Percentiles rank a stretch among this genome's conserved stretches.
Conservation (phyloP, 108 stramenopile genomes). For the Cyclotella baltica region DNA sequence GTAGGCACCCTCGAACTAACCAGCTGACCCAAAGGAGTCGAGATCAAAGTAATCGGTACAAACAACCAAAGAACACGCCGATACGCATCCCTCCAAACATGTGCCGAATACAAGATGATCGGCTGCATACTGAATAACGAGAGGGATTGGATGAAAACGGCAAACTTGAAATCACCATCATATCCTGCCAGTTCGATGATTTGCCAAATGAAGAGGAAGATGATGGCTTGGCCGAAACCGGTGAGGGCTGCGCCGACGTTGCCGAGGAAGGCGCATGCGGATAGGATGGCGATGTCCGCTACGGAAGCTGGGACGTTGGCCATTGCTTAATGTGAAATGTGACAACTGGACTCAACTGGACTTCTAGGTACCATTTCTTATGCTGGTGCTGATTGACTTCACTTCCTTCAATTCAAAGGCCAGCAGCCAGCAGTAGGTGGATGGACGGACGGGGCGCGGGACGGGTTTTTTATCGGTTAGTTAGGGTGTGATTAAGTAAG, state of each 20-base stretch:
- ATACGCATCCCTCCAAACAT: conserved; percentile 12
- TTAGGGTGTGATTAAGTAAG: too few species aligned
- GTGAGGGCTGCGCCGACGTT: conserved; percentile 51
- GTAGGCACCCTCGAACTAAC: conserved; percentile 18
- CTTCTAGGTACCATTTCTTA: too few species aligned
- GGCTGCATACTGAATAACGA: conserved; percentile 50
- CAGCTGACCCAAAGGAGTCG: conserved; percentile 51
- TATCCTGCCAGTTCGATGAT: conserved; percentile 41
- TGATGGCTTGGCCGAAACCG: conserved; percentile 57
- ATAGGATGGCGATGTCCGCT: neutral
- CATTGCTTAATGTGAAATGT: too few species aligned
- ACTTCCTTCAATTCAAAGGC: too few species aligned
- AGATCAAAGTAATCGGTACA: conserved; percentile 49
- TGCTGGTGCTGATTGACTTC: too few species aligned
- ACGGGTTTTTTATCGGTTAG: too few species aligned
- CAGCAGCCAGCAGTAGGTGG: too few species aligned
- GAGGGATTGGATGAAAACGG: conserved; percentile 55
- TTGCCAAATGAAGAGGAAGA: conserved; percentile 54
- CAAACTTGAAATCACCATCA: conserved; percentile 48
- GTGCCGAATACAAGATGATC: conserved; percentile 25
- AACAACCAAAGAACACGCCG: conserved; percentile 31
- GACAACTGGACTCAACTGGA: too few species aligned
- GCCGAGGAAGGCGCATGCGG: conserved; percentile 41
- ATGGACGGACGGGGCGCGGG: too few species aligned
- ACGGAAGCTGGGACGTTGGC: neutral